Evolutionary conservation across 768 basidiomycete species (phyloP).

Genomic region (Lentinula lateritia): DNA sequence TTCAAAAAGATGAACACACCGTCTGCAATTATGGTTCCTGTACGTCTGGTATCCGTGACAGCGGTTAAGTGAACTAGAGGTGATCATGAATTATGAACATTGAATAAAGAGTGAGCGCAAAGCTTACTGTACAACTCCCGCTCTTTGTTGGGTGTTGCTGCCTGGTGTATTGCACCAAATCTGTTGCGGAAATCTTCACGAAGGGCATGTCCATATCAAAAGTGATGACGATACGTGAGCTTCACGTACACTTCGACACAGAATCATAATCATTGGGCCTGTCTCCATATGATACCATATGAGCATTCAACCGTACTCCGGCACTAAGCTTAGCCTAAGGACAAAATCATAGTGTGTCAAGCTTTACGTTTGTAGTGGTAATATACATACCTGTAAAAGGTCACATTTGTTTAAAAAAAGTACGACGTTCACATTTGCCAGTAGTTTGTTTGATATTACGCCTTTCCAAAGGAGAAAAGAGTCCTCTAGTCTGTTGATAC

Average conservation of each 20-base stretch:
- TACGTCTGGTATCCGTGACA: conserved; percentile 75
- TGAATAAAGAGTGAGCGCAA: neutral
- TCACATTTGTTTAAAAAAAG: conserved; percentile 83
- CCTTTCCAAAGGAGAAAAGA: conserved; percentile 70
- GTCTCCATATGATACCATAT: conserved; percentile 69
- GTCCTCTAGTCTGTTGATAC: conserved; percentile 76
- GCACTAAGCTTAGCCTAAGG: conserved; percentile 66
- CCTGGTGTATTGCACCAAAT: conserved; percentile 65
- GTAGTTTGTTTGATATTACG: conserved; percentile 67
- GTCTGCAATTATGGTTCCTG: conserved; percentile 65
- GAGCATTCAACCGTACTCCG: conserved; percentile 64
- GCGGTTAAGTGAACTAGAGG: conserved; percentile 68
- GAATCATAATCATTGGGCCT: conserved; percentile 75
- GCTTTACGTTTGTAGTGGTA: neutral
- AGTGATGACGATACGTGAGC: neutral
- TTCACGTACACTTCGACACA: conserved; percentile 62
- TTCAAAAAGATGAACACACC: conserved; percentile 33
- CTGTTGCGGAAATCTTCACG: conserved; percentile 65
- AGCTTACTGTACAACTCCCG: conserved; percentile 67
- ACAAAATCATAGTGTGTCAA: neutral
- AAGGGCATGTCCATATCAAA: conserved; percentile 6
- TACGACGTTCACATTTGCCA: conserved; percentile 70
- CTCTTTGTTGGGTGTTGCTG: conserved; percentile 61
- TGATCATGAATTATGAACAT: conserved; percentile 4
- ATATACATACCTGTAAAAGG: conserved; percentile 51